Evolutionary conservation across 352 stramenopile genomes (phyloP), one percentile per base, ranked within the genome.

Genomic region (Phytophthora ohioensis): DNA sequence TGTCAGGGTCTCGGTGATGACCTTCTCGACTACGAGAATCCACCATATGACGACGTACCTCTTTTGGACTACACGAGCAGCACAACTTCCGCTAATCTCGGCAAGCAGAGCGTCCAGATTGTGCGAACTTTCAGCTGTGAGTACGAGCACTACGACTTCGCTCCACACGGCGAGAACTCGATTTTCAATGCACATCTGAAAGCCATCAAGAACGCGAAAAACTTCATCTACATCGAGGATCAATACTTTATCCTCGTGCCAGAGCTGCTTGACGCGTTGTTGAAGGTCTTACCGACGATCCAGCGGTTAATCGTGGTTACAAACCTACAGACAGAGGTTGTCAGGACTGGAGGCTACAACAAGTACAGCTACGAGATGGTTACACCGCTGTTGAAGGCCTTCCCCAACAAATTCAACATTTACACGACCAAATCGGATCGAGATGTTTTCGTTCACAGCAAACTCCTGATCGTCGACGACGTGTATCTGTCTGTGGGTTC

Each of bases 121-220:
- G 71, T 83, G 8, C 71, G 81, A n/a, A 91, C 81, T 3, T 91
- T 84, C 67, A 89, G 82, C 63, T 90, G 80, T 46, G 66, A 79
- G 51, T 81, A 82, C 67, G 45, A 73, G 59, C 60, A 68, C 39
- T 88, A 89, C 59, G 61, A 75, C 27, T 87, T 90, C 46, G 81
- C 84, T 2, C 84, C 84, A 12, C 56, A 77, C 0, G 81, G 84
- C 12, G 84, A 91, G 43, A 52, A 65, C 6, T 85, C 81, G 0
- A 38, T 82, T 0, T 80, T 91, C n/a, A 59, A 71, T 0, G 64
- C 78, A 32, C 58, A 78, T 4, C 49, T 88, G 8, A 75, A 79
- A 11, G 78, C 75, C 12, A 68, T 91, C 31, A 68, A 85, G 9
- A 78, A 80, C 10, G 75, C 80, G 0, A 78, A 87, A 32, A 82